Conservation (phyloP, 805 yeast genomes). For the Starmerella vaccinii region DNA sequence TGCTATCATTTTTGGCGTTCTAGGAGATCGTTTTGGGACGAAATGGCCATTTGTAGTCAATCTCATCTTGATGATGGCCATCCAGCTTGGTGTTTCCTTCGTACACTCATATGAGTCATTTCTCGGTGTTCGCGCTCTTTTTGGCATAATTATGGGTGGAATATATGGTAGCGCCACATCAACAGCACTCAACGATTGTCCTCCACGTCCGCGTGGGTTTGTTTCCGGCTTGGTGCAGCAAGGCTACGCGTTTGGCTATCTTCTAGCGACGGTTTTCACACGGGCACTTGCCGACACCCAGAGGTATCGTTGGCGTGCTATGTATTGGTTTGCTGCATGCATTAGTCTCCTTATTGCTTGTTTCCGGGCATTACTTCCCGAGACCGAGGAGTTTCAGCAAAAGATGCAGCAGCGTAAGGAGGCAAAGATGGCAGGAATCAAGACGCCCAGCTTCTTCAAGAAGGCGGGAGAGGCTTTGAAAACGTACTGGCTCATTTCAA, state of each 20-base stretch:
- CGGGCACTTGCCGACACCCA: slow-evolving; percentile 46
- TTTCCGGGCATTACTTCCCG: slow-evolving; percentile 52
- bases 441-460: slow-evolving; percentile 18
- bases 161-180: slow-evolving; percentile 56
- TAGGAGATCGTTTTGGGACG: slow-evolving; percentile 56
- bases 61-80: slow-evolving; percentile 41
- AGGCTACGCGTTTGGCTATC: slow-evolving; percentile 66
- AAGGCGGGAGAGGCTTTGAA: slow-evolving; percentile 35
- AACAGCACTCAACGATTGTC: slow-evolving; percentile 57
- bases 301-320: slow-evolving; percentile 53
- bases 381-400: slow-evolving; percentile 43
- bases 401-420: slow-evolving; percentile 24
- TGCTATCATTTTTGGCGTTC: slow-evolving; percentile 53
- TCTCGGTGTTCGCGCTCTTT: slow-evolving; percentile 50
- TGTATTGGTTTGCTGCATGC: slow-evolving; percentile 67
- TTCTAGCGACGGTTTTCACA: slow-evolving; percentile 53
- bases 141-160: slow-evolving; percentile 67
- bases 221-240: slow-evolving; percentile 66
- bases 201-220: slow-evolving; percentile 48
- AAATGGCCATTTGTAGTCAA: slow-evolving; percentile 54
- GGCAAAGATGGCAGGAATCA: slow-evolving; percentile 18
- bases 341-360: slow-evolving; percentile 48
- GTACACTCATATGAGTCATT: slow-evolving; percentile 49
- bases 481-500: slow-evolving; percentile 50
- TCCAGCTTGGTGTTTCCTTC: slow-evolving; percentile 60